Percentiles rank a stretch among this genome's conserved stretches.
Conservation (phyloP, 169 alveolate genomes). For the Plasmodium gonderi region DNA sequence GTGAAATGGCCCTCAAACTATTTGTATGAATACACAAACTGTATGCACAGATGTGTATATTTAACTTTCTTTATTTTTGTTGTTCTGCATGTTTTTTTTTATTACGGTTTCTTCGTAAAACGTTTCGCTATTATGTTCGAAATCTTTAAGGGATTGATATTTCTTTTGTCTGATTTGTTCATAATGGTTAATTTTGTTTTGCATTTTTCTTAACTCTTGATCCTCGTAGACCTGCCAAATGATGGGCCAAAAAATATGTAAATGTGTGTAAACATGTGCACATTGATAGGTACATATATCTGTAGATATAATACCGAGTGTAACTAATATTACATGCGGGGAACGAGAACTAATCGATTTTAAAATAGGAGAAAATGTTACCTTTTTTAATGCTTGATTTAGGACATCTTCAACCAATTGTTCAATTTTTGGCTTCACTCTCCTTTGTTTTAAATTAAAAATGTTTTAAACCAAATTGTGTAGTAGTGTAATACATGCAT, state of each 20-base stretch:
- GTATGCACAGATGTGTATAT: neutral
- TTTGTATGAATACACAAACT: neutral
- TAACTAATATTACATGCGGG: neutral
- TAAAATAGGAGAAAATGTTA: neutral
- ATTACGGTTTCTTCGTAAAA: slow-evolving; percentile 56
- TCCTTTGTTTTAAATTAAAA: slow-evolving; percentile 8
- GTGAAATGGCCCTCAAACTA: neutral
- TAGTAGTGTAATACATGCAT: neutral
- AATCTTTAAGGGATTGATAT: slow-evolving; percentile 23
- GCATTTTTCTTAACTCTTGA: slow-evolving; percentile 27
- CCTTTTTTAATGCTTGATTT: slow-evolving; percentile 50
- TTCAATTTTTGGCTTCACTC: slow-evolving; percentile 32
- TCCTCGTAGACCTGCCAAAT: slow-evolving; percentile 27
- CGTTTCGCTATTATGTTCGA: slow-evolving; percentile 19
- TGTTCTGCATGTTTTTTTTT: neutral
- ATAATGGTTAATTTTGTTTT: slow-evolving; percentile 27
- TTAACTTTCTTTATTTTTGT: neutral
- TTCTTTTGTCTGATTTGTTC: slow-evolving; percentile 43
- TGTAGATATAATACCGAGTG: neutral
- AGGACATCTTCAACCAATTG: slow-evolving; percentile 39
- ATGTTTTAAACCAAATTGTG: neutral
- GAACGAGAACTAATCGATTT: neutral
- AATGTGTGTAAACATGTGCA: neutral
- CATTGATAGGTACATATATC: no score
- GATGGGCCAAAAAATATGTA: neutral